phyloP scores from a whole-genome alignment of 345 rosid genomes.

The Dovyalis caffra region DNA sequence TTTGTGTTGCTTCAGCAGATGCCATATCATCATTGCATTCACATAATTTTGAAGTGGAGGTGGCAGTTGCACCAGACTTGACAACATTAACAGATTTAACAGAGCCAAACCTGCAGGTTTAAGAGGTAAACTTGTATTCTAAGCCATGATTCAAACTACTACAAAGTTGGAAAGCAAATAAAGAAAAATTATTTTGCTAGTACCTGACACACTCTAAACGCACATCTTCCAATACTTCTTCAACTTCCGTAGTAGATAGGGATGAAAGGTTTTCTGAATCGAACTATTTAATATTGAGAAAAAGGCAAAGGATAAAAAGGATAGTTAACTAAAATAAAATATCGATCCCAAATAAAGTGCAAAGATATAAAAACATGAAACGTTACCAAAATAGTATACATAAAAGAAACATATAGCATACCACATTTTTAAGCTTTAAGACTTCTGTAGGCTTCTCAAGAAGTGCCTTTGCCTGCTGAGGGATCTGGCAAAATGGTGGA shows the following conservation, averaged over 20 bases:
- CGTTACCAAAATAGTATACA: neutral
- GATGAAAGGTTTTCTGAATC: conserved; percentile 47
- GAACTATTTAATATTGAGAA: conserved; percentile 40
- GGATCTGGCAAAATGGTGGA: conserved; percentile 53
- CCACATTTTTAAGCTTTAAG: conserved; percentile 84
- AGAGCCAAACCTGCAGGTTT: conserved; percentile 80
- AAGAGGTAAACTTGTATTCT: conserved; percentile 7
- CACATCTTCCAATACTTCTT: conserved; percentile 80
- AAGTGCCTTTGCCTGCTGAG: conserved; percentile 75
- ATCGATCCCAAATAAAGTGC: neutral
- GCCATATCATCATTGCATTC: conserved; percentile 21
- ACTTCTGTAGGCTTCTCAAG: conserved; percentile 71
- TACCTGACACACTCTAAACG: conserved; percentile 88
- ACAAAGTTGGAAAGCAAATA: conserved; percentile 15
- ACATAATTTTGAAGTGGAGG: conserved; percentile 18
- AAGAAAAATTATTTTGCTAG: conserved; percentile 16
- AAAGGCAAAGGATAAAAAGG: neutral
- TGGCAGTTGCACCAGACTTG: conserved; percentile 31
- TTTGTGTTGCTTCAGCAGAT: conserved; percentile 18
- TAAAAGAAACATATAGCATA: conserved; percentile 28
- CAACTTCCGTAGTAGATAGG: conserved; percentile 55
- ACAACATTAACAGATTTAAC: conserved; percentile 70
- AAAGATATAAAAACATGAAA: conserved; percentile 1
- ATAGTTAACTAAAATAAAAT: conserved; percentile 20
- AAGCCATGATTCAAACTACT: neutral